These are phyloP conservation scores for Ustulina deusta DNA, from an alignment of 2,329 filamentous ascomycete genomes.

Conservation along the genomic window DNA sequence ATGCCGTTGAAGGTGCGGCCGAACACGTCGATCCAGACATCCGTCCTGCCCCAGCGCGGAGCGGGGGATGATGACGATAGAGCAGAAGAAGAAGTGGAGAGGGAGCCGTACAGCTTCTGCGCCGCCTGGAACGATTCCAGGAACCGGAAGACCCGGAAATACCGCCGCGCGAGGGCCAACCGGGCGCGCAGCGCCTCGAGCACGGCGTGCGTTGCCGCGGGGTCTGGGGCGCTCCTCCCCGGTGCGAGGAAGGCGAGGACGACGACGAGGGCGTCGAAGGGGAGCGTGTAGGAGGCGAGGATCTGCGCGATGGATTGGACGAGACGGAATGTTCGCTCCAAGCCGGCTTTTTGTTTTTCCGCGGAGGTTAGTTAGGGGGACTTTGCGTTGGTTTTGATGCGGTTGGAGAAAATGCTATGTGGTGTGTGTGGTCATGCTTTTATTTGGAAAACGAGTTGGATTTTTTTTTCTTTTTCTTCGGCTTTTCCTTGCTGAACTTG, in stretches of 20 bases:
- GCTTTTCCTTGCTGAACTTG: too few species aligned
- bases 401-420: too few species aligned
- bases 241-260: conserved; percentile 41
- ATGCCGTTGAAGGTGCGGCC: conserved; percentile 71
- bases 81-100: conserved; percentile 35
- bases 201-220: conserved; percentile 50
- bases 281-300: conserved; percentile 58
- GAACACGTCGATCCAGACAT: conserved; percentile 64
- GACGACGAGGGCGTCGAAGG: conserved; percentile 53
- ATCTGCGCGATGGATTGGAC: conserved; percentile 66
- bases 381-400: background rate
- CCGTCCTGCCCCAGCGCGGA: background rate
- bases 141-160: conserved; percentile 77
- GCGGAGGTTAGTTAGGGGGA: background rate
- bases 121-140: conserved; percentile 69
- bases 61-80: background rate
- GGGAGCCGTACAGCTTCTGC: conserved; percentile 55
- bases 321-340: conserved; percentile 71
- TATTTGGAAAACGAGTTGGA: too few species aligned
- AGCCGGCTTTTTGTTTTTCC: conserved; percentile 62
- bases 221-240: background rate
- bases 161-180: conserved; percentile 66
- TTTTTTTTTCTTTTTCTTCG: too few species aligned
- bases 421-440: too few species aligned
- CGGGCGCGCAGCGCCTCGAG: conserved; percentile 54